phyloP scores from a whole-genome alignment of 352 stramenopile species.

The Phytophthora syringae region DNA sequence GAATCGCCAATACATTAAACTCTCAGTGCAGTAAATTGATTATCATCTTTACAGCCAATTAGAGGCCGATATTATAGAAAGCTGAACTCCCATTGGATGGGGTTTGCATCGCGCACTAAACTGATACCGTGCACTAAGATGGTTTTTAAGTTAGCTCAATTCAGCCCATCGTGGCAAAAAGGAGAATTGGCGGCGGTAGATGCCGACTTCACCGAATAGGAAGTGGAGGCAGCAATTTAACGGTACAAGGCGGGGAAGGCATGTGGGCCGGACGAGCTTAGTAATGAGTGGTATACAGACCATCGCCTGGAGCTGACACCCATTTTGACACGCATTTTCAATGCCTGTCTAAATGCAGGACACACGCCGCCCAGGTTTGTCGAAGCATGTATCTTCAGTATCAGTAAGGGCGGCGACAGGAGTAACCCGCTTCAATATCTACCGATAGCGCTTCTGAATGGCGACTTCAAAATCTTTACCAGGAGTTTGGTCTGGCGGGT shows the following conservation, averaged over 20 bases:
- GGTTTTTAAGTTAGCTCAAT: no score
- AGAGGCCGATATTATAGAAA: no score
- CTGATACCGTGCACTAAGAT: no score
- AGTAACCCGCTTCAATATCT: conserved; percentile 9
- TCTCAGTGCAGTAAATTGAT: no score
- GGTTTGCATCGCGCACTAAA: no score
- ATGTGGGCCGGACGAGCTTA: background rate
- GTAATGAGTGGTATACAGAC: background rate
- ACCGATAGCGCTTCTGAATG: conserved; percentile 5
- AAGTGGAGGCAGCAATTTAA: background rate
- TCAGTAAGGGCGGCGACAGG: background rate
- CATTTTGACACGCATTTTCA: background rate
- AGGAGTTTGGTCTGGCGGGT: conserved; percentile 2
- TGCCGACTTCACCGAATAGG: background rate
- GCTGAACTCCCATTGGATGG: no score
- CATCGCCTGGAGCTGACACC: background rate
- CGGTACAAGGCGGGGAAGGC: background rate
- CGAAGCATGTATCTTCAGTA: conserved; percentile 5
- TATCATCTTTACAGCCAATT: no score
- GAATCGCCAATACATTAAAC: no score
- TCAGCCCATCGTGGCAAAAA: background rate
- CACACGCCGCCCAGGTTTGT: background rate
- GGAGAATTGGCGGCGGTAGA: background rate
- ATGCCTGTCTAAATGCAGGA: background rate
- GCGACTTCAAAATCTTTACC: conserved; percentile 13